Base-by-base conservation (phyloP, 352 stramenopile species). In the Phytopythium ostracodes region DNA sequence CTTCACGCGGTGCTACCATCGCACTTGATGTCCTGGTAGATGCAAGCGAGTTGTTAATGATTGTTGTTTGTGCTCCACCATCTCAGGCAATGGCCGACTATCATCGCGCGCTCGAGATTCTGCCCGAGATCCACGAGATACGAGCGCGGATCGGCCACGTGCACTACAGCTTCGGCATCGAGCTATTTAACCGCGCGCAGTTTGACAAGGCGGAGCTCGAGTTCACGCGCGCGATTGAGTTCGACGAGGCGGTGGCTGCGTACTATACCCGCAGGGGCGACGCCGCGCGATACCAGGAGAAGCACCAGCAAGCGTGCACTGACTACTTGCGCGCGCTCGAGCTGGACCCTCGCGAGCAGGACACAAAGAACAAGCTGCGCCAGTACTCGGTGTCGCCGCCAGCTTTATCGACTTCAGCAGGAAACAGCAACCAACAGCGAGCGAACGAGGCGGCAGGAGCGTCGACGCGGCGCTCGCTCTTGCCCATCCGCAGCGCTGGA, bases 191-290 rank as follows among this genome's bases (percentile, higher is more conserved):
- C 57, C 64, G 70, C 56, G 81, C 68, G 17, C 71, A 79, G 53
- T 95, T 94, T 40, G 70, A 89, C 49, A 87, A 83, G 56, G 84
- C 84, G 6, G 82, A 91, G 51, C 53, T 94, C n/a, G 87, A 93
- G 62, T 89, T 87, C 56, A 63, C 46, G n/a, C 67, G 65, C 20
- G 79, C 79, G 12, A 89, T 92, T 54, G 67, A 71, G 20, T 69
- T 89, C 4, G 81, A 95, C 51, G 35, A 66, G 2, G 62, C 56
- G 0, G 72, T 95, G 3, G 64, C 82, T 7, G 74, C 67, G 6
- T 96, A 92, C 57, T 79, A 86, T 58, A 68, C 88, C 17, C 76
- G 84, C n/a, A 77, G 81, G 62, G 84, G 84, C 24, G 87, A 93
- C 52, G 76, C 82, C 15, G 79, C 73, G n/a, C 78, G 84, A 17